Base-by-base conservation (phyloP, 225 moss, liverwort and hornwort species). In the Pseudisothecium myosuroides region DNA sequence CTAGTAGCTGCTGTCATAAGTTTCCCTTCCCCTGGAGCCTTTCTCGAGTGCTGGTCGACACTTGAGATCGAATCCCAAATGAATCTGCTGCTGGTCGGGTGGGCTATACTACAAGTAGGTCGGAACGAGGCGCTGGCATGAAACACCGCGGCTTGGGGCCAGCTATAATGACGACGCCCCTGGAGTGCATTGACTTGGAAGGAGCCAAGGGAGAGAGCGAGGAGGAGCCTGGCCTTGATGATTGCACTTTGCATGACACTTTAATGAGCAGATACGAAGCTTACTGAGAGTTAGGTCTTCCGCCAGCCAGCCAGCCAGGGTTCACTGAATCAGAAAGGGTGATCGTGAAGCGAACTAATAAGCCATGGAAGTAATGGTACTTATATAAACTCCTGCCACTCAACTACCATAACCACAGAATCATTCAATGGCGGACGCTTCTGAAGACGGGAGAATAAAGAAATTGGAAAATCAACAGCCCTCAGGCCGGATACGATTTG, bases 161-260 rank as follows among this genome's bases (percentile, higher is more conserved):
- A 80, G 88, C 80, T 86, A 74, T 83, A 90, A 89, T 89, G 86
- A 87, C 80, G 85, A 80, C 80, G 64, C 68, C 61, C 88, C 81
- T 89, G 84, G 72, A 87, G 90, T 89, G 83, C 92, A 91, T 93
- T 93, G 93, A 93, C 93, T 92, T 92, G 69, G 75, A 83, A 47
- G 89, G 61, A 50, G 72, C 87, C 83, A 73, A 81, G 75, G 86
- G 87, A 75, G 74, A 76, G 86, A 76, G n/a, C 72, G 56, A 76
- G 86, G 56, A 71, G 83, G 61, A 85, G 64, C 78, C 88, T 85
- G 80, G 62, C 82, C 80, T 84, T 90, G 86, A 90, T 90, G 88
- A 93, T 91, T 91, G 90, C 93, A 93, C 93, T 93, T 90, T 90
- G 84, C 92, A 87, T 85, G 91, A 85, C 83, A 72, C 85, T 68